These are phyloP conservation scores for Phialophora verrucosa DNA, from an alignment of 2,329 filamentous ascomycete species.

Conservation along the genomic window DNA sequence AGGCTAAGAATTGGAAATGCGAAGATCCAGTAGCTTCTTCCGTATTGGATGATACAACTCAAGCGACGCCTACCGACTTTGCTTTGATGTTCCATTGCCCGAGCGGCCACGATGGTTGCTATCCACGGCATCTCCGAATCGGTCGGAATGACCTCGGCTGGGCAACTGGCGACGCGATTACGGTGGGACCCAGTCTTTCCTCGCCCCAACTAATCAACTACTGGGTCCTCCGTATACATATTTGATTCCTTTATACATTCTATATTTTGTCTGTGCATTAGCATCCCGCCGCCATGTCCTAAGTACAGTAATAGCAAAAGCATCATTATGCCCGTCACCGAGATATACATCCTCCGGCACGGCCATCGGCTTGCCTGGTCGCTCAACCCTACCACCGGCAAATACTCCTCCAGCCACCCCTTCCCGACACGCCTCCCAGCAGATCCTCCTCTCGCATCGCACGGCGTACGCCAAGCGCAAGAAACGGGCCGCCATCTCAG, in stretches of 20 bases:
- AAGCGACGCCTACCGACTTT: not conserved
- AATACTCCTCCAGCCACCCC: constrained; percentile 73
- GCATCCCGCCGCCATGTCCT: not conserved
- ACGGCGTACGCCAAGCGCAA: constrained; percentile 82
- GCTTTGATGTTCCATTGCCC: constrained; percentile 79
- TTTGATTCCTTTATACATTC: not conserved
- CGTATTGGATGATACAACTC: not conserved
- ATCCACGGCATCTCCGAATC: not conserved
- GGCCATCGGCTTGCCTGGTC: constrained; percentile 85
- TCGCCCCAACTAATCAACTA: not conserved
- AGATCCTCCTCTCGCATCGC: constrained; percentile 83
- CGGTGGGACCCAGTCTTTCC: not conserved
- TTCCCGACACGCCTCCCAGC: constrained; percentile 87
- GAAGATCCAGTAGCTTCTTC: not conserved
- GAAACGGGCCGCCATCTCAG: constrained; percentile 73
- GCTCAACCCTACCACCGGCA: constrained; percentile 79
- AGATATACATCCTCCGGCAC: constrained; percentile 40
- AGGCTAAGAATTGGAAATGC: not conserved
- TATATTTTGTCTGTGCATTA: not conserved
- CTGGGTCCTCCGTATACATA: not conserved
- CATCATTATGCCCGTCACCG: constrained; percentile 39
- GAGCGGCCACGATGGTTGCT: not conserved
- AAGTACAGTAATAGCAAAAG: not conserved
- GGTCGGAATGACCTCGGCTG: not conserved
- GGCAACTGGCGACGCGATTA: not conserved